A percentile compares a stretch with the other conserved stretches of the same genome.
Conservation (phyloP, 257 asterid genomes). For the Galeopsis tetrahit region DNA sequence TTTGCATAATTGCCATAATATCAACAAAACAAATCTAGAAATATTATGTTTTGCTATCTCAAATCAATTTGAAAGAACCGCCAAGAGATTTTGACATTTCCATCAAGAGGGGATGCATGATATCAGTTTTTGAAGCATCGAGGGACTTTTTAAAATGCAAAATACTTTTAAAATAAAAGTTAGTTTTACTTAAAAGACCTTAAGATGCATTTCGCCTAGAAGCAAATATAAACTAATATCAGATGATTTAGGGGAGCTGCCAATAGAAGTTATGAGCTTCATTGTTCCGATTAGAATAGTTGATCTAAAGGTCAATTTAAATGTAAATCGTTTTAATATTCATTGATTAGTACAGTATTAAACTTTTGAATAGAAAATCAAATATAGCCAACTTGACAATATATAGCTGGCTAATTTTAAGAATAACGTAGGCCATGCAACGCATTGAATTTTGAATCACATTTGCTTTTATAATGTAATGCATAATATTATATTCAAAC, state of each 20-base stretch:
- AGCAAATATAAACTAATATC: conserved; percentile 19
- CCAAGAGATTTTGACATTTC: neutral
- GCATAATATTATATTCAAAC: conserved; percentile 19
- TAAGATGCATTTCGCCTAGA: neutral
- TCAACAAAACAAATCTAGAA: conserved; percentile 13
- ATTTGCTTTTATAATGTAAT: neutral
- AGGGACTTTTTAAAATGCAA: neutral
- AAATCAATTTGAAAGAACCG: neutral
- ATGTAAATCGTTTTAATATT: neutral
- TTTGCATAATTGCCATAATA: conserved; percentile 1
- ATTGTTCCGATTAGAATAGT: conserved; percentile 5
- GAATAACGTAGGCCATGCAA: conserved; percentile 13
- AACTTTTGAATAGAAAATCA: neutral
- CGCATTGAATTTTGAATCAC: neutral
- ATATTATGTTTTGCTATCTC: neutral
- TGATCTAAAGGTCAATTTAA: conserved; percentile 21
- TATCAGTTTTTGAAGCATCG: neutral
- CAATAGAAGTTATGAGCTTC: neutral
- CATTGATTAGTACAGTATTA: neutral
- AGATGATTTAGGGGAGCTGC: conserved; percentile 13
- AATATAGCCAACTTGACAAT: conserved; percentile 2
- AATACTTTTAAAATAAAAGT: neutral
- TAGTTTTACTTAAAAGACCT: neutral
- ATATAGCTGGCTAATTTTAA: neutral
- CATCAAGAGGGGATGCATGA: neutral